Conservation (phyloP, 306 rosid genomes). For the Sechiopsis laciniata region DNA sequence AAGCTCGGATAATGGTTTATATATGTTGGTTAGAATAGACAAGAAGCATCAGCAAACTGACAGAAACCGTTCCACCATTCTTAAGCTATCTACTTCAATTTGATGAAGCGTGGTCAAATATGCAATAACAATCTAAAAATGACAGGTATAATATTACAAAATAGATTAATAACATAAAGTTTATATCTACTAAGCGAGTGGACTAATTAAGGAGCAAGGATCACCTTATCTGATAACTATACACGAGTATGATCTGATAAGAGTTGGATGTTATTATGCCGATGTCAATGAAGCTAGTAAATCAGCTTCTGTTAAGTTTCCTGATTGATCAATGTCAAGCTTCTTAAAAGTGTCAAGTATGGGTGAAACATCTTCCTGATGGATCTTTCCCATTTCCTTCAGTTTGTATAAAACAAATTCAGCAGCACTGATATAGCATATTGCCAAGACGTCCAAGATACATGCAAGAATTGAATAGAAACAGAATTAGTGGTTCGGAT, state of each 20-base stretch:
- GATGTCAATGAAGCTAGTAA: constrained; percentile 24
- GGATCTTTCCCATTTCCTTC: constrained; percentile 83
- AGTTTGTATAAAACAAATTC: constrained; percentile 70
- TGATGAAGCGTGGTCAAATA: neutral
- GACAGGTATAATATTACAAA: neutral
- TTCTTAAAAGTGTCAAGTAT: constrained; percentile 54
- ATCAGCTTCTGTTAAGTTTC: constrained; percentile 68
- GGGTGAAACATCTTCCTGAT: constrained; percentile 46
- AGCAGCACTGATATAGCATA: constrained; percentile 38
- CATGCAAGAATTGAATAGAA: neutral
- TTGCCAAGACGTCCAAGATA: neutral
- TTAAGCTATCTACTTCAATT: neutral
- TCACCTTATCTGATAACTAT: neutral
- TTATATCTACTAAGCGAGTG: neutral
- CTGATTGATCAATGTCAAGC: constrained; percentile 60
- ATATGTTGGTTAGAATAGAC: neutral
- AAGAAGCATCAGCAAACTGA: neutral
- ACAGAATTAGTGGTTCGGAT: neutral
- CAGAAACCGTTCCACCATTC: neutral
- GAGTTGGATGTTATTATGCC: neutral
- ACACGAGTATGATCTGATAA: neutral
- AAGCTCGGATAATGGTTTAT: neutral
- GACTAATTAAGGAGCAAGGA: constrained; percentile 11
- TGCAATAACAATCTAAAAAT: neutral
- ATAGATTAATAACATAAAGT: neutral